Conservation (phyloP, 208 protist species). For the Leishmania tropica region DNA sequence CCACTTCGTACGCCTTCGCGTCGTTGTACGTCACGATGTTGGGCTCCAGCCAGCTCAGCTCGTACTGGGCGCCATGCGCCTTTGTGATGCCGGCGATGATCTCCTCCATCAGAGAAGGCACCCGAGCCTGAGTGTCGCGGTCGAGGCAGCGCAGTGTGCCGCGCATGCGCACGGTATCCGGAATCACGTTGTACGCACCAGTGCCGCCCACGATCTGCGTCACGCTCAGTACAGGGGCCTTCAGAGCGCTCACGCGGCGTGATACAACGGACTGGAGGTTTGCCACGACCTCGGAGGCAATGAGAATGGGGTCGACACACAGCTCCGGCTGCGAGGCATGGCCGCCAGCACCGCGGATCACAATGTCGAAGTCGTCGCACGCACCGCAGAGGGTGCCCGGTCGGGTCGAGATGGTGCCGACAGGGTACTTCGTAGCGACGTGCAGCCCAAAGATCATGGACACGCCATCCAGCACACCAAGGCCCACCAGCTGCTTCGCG, state of each 20-base stretch:
- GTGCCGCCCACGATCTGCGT: constrained; percentile 53
- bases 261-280: constrained; percentile 72
- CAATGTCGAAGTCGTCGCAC: constrained; percentile 76
- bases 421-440: constrained; percentile 32
- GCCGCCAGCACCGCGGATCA: constrained; percentile 64
- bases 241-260: constrained; percentile 60
- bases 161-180: constrained; percentile 61
- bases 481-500: constrained; percentile 56
- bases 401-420: constrained; percentile 26
- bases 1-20: no score
- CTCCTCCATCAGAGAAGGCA: no score
- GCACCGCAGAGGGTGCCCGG: constrained; percentile 40
- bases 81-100: no score
- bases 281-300: constrained; percentile 56
- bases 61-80: no score
- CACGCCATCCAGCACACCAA: constrained; percentile 58
- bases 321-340: constrained; percentile 74
- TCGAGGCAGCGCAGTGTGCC: constrained; percentile 75
- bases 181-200: constrained; percentile 78
- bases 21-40: no score
- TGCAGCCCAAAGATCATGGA: constrained; percentile 69
- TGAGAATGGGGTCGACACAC: constrained; percentile 67
- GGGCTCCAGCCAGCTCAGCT: no score
- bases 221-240: constrained; percentile 65
- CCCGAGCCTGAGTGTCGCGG: no score